These are phyloP conservation scores for Blastobotrys terrestris DNA, from an alignment of 805 yeast genomes.

Conservation along the genomic window DNA sequence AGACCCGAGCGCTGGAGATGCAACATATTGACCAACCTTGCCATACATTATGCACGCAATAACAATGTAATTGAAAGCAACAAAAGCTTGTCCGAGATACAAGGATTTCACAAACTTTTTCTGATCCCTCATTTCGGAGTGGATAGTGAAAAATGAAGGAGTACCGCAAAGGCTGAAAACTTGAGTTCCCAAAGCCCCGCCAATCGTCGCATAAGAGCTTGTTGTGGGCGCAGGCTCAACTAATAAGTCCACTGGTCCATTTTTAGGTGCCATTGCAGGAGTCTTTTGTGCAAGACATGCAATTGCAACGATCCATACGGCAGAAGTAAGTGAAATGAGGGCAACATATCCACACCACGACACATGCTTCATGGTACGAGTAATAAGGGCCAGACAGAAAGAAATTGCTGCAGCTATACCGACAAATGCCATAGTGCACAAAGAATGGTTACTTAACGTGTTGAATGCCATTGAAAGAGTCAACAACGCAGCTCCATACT, in stretches of 20 bases:
- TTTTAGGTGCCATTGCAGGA: constrained; percentile 5
- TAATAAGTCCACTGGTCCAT: neutral
- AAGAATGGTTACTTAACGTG: constrained; percentile 1
- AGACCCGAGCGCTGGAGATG: constrained; percentile 8
- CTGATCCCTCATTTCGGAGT: constrained; percentile 6
- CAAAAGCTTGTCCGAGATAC: constrained; percentile 4
- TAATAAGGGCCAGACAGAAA: neutral
- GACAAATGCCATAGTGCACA: constrained; percentile 4
- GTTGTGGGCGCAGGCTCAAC: neutral
- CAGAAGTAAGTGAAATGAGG: constrained; percentile 1
- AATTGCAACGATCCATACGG: constrained; percentile 6
- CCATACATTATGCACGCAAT: constrained; percentile 3
- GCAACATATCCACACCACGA: constrained; percentile 7
- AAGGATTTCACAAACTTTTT: neutral
- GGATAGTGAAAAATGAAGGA: constrained; percentile 7
- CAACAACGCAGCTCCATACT: constrained; percentile 4
- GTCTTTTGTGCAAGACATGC: constrained; percentile 3
- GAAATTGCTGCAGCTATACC: constrained; percentile 3
- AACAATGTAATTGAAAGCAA: constrained; percentile 4
- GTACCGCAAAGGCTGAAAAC: constrained; percentile 4
- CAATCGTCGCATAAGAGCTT: constrained; percentile 1
- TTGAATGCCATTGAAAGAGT: constrained; percentile 5
- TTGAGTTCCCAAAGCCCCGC: constrained; percentile 4
- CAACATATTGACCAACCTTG: constrained; percentile 6
- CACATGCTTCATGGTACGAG: constrained; percentile 6